Conservation (phyloP, 768 basidiomycete genomes). For the Pisolithus albus region DNA sequence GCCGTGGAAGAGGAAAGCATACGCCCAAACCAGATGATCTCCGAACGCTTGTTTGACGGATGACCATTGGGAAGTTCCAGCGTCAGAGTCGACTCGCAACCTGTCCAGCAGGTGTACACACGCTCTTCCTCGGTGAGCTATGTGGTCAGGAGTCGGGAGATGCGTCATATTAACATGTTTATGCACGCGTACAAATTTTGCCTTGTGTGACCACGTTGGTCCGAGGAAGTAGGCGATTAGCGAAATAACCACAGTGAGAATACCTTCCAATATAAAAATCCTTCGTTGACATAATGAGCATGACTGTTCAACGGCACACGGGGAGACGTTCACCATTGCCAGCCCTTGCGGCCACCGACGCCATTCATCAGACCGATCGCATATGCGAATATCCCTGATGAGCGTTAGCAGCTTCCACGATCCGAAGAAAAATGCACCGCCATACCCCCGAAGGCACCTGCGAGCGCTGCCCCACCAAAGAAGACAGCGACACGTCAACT, state of each 20-base stretch:
- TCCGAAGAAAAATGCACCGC: neutral
- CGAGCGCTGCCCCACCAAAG: conserved; percentile 54
- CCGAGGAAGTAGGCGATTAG: conserved; percentile 46
- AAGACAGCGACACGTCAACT: conserved; percentile 58
- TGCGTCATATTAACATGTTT: neutral
- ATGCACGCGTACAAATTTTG: conserved; percentile 41
- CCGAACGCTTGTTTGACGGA: conserved; percentile 50
- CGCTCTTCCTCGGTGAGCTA: conserved; percentile 51
- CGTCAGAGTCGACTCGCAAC: conserved; percentile 48
- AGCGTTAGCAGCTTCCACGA: neutral
- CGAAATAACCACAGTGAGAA: conserved; percentile 44
- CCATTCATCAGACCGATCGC: conserved; percentile 56
- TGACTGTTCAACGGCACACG: too few species aligned
- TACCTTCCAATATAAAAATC: conserved; percentile 56
- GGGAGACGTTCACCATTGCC: conserved; percentile 42
- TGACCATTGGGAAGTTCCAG: conserved; percentile 49
- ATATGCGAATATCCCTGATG: conserved; percentile 49
- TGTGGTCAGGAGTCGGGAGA: neutral
- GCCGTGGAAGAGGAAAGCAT: conserved; percentile 55
- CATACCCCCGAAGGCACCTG: conserved; percentile 56
- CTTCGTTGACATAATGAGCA: conserved; percentile 18
- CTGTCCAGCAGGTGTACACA: conserved; percentile 39
- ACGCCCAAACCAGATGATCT: conserved; percentile 55
- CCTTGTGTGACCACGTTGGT: conserved; percentile 53
- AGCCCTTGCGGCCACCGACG: conserved; percentile 50